Conservation (phyloP, 306 rosid genomes). For the Cajanus cajan region DNA sequence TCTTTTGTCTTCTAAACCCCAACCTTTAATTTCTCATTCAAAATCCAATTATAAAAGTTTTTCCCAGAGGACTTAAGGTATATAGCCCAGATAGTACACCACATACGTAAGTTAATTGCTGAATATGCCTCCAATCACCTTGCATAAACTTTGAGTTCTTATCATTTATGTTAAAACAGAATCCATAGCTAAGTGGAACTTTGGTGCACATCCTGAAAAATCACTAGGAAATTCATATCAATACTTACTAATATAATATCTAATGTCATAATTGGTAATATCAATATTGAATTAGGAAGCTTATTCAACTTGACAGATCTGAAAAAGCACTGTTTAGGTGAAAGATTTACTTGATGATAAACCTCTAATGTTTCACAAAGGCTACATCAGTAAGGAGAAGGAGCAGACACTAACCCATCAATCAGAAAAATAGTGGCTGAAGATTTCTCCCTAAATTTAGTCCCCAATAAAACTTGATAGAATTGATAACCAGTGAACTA, state of each 20-base stretch:
- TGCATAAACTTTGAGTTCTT: background rate
- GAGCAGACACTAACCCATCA: background rate
- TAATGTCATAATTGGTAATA: background rate
- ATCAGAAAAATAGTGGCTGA: background rate
- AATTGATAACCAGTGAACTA: background rate
- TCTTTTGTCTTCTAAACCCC: background rate
- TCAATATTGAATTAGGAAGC: background rate
- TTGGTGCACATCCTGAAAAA: background rate
- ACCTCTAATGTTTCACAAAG: background rate
- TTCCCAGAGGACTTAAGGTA: background rate
- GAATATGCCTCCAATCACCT: background rate
- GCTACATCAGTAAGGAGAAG: background rate
- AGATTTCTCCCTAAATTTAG: background rate
- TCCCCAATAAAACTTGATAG: background rate
- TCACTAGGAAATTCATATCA: background rate
- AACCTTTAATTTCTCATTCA: background rate
- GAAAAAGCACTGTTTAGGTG: background rate
- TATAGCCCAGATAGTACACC: background rate
- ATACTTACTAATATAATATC: background rate
- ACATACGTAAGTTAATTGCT: background rate
- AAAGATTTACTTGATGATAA: background rate
- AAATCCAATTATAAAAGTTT: background rate
- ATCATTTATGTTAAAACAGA: background rate
- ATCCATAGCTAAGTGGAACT: background rate
- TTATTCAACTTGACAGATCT: background rate